These are phyloP conservation scores for Candida labiduridarum DNA, from an alignment of 1,139 yeast genomes.

Conservation along the genomic window DNA sequence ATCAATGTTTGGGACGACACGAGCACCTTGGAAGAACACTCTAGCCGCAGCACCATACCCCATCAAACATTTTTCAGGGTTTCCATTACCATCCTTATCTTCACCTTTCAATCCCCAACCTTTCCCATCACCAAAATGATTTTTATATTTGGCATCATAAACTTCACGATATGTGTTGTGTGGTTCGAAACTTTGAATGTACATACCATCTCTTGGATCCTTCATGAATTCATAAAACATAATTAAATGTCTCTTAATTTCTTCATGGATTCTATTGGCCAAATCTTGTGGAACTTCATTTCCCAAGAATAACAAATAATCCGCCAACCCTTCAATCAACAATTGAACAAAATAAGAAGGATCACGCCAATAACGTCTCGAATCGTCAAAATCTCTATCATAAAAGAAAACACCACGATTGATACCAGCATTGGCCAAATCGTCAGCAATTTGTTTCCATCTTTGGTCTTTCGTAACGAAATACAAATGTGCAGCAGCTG, in stretches of 20 bases:
- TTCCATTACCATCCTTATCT: constrained; percentile 40
- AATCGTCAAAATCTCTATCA: constrained; percentile 64
- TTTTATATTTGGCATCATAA: constrained; percentile 50
- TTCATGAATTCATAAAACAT: constrained; percentile 59
- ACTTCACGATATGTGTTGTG: constrained; percentile 53
- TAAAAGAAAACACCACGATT: constrained; percentile 58
- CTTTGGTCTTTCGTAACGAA: constrained; percentile 53
- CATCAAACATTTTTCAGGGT: constrained; percentile 58
- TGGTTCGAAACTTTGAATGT: constrained; percentile 65
- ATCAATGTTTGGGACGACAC: constrained; percentile 46
- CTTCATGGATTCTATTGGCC: constrained; percentile 39
- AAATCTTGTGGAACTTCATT: constrained; percentile 46
- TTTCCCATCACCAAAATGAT: constrained; percentile 60
- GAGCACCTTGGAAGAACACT: constrained; percentile 68
- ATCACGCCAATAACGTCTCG: constrained; percentile 66
- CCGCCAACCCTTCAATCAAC: constrained; percentile 70
- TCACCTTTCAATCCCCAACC: constrained; percentile 54
- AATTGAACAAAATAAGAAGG: constrained; percentile 65
- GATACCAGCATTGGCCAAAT: constrained; percentile 62
- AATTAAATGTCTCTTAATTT: constrained; percentile 51
- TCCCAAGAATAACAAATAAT: constrained; percentile 55
- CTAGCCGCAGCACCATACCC: constrained; percentile 71
- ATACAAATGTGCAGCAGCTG: constrained; percentile 56
- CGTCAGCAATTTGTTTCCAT: constrained; percentile 60
- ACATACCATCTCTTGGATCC: constrained; percentile 62